Percentiles rank a stretch among this genome's conserved stretches.
Conservation (phyloP, 192 early-diverging fungal genomes). For the Podochytrium sp. region DNA sequence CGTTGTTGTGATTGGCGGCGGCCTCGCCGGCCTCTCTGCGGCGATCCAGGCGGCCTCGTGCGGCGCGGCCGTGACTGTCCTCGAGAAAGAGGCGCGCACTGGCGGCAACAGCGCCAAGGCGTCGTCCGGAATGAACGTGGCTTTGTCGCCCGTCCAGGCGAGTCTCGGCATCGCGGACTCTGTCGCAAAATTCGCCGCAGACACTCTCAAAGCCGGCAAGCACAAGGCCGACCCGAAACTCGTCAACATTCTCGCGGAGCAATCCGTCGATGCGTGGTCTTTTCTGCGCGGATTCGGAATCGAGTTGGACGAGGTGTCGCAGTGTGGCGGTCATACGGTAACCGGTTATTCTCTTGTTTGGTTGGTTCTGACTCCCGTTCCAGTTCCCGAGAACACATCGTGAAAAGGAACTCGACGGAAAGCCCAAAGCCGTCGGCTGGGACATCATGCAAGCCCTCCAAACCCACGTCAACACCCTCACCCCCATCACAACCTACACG, state of each 20-base stretch:
- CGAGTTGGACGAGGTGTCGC: slow-evolving; percentile 74
- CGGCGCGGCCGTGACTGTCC: slow-evolving; percentile 62
- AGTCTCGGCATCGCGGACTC: slow-evolving; percentile 3
- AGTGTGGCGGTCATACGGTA: slow-evolving; percentile 79
- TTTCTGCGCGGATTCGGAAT: slow-evolving; percentile 19
- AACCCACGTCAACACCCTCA: not conserved
- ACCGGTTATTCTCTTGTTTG: not conserved
- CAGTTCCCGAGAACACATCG: slow-evolving; percentile 78
- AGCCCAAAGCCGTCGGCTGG: slow-evolving; percentile 41
- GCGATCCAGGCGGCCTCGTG: slow-evolving; percentile 53
- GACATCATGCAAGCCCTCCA: slow-evolving; percentile 36
- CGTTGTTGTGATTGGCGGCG: slow-evolving; percentile 75
- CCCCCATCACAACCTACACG: not conserved
- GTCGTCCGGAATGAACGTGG: slow-evolving; percentile 58
- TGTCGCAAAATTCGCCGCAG: slow-evolving; percentile 28
- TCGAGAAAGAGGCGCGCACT: slow-evolving; percentile 73
- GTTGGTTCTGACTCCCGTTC: too few relatives aligned
- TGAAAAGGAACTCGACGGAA: slow-evolving; percentile 45
- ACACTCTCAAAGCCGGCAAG: slow-evolving; percentile 69
- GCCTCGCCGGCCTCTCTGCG: slow-evolving; percentile 74
- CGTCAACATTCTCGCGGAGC: slow-evolving; percentile 1
- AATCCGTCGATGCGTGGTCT: slow-evolving; percentile 8
- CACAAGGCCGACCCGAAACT: slow-evolving; percentile 3
- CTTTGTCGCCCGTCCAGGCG: not conserved
- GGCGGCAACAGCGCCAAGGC: slow-evolving; percentile 87